Evolutionary conservation across 2,329 filamentous ascomycete genomes (phyloP), one percentile per base, ranked within the genome.

Genomic region (Cryphonectria naterciae): DNA sequence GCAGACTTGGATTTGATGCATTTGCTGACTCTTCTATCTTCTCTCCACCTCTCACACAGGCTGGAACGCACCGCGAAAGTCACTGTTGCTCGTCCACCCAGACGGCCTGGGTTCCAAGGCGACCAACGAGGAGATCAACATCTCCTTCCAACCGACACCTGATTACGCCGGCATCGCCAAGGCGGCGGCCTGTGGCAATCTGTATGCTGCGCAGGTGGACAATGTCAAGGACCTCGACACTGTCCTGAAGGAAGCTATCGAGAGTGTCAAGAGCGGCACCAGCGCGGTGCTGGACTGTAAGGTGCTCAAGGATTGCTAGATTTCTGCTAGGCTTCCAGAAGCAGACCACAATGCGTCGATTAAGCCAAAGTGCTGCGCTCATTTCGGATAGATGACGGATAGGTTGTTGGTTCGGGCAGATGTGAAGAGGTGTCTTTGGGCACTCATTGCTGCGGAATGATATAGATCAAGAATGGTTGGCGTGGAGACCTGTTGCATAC

Each of bases 41-140:
- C 10, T 10, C 10, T 19, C 19, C 19, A 49, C 22, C 46, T 22
- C 46, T 4, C 32, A 32, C 32, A n/a, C 49, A 64, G 66, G 66
- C 10, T 68, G 66, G 66, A 68, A 68, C 74, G 87, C 88, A 1
- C 88, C 88, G 4, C 83, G 87, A 3, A 83, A 83, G 52, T 89
- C 87, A 0, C 78, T 88, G 58, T 78, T 87, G 2, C 81, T 90
- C 17, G 87, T 90, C 0, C 88, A 90, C 73, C 88, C 88, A 0
- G 80, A 89, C 4, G 88, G 88, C 0, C 77, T 85, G 2, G 87
- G 85, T 1, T 85, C 87, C 37, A 81, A 79, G 74, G 86, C 86
- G 0, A 85, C 82, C n/a, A 89, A 89, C 76, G 87, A 88, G 70
- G 88, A 90, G 76, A 85, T 89, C 74, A 89, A 89, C 75, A 89